Evolutionary conservation across 1,284 basidiomycete genomes (phyloP), one percentile per base, ranked within the genome.

Genomic region (Takashimella koratensis): DNA sequence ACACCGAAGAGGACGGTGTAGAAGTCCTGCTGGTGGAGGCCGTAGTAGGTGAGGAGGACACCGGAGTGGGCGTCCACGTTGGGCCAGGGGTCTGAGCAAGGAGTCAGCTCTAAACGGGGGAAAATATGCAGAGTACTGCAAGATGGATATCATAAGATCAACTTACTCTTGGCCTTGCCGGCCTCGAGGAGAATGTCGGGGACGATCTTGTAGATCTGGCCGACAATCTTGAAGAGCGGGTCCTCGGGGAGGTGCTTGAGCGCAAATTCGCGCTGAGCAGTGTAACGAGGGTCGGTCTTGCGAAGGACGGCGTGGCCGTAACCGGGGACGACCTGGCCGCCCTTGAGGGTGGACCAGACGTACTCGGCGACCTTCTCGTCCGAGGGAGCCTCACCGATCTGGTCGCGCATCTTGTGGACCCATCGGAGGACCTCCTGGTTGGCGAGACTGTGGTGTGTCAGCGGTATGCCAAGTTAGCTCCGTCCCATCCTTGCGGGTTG

Each of bases 21-120:
- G 81, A 88, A 95, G 73, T 90, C 83, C 86, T 93, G 92, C 76
- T 94, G 85, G 65, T 83, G 82, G 57, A 92, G 79, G 54, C 90
- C 77, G 68, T 76, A 77, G 70, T 95, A 82, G 57, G 90, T 90
- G 52, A 98, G 81, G 53, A 98, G 85, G 63, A 87, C 92, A 79
- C 95, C 95, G 30, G 94, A 97, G 79, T 93, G 92, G 54, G 95
- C 92, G 76, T 98, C 94, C 57, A 98, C 94, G 77, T 97, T 96
- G 49, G 90, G 75, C 74, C 74, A 76, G 56, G 79, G 79, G 76
- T 74, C 65, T 68, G 53, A 19, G 30, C 1, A 5, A 70, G 50
- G 66, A n/a, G 45, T 48, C 40, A 54, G 51, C 41, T 43, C 16
- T 5, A 19, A 26, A 44, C 43, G 20, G 26, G 43, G 43, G 21